Base-by-base conservation (phyloP, 352 stramenopile species). In the Globisporangium carolinianum region DNA sequence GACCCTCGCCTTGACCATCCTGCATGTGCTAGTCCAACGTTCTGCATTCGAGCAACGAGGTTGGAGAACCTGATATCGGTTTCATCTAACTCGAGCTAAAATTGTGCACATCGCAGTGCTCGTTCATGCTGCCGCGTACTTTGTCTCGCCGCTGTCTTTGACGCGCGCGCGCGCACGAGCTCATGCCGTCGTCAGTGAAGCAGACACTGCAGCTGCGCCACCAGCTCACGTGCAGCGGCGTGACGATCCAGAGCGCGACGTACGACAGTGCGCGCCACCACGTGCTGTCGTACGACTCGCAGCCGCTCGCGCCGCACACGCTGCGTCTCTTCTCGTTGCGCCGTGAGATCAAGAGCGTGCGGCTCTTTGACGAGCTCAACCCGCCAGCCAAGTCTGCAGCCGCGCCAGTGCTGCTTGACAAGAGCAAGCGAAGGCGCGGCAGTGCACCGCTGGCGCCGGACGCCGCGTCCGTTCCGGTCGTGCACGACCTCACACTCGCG, bases 201-300 rank as follows among this genome's bases (percentile, higher is more conserved):
- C 66, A 79, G 63, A 91, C 83, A 63, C 69, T 93, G 47, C 77
- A 94, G 57, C 67, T 91, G 45, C 77, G 83, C 8, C 83, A 94
- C 54, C 81, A 91, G 63, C 69, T 94, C 37, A 67, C 65, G 6
- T 79, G 77, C 53, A 74, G 65, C n/a, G 74, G 73, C 39, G 65
- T 89, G 54, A 66, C 63, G 17, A 71, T 91, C 46, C 69, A 69
- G n/a, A 71, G 69, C 0, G 69, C 74, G 1, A 57, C 77, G 14
- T 94, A 94, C 65, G 83, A 94, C 60, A 73, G 69, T 12, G 55
- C 53, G 1, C 76, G 83, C 8, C 83, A 94, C 57, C 83, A 94
- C 43, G 65, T 94, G 37, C 69, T 91, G 41, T 69, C 71, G 5
- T 89, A 86, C 57, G 77, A 81, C 63, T 72, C 68, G 18, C 57